These are phyloP conservation scores for Nakazawaea anatomiae DNA, from an alignment of 805 yeast genomes.

Conservation along the genomic window DNA sequence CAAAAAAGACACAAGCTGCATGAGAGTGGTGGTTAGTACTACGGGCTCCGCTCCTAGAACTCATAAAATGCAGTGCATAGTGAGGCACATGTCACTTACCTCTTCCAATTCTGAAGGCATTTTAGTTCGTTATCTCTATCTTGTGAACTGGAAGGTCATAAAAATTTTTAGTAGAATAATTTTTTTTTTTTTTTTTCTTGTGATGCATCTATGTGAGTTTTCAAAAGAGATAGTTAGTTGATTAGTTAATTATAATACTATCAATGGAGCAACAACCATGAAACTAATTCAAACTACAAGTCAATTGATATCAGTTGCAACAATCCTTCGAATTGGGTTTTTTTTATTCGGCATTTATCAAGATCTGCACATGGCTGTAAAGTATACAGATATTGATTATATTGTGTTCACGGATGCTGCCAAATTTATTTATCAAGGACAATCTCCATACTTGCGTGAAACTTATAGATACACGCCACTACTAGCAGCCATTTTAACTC, in stretches of 20 bases:
- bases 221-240: too few relatives aligned
- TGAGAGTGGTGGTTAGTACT: conserved; percentile 1
- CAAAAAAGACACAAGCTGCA: conserved; percentile 63
- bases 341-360: conserved; percentile 81
- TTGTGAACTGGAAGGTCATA: background rate
- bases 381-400: conserved; percentile 93
- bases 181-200: background rate
- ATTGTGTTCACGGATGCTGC: conserved; percentile 93
- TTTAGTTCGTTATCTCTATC: background rate
- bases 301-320: conserved; percentile 10
- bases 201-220: background rate
- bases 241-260: too few relatives aligned
- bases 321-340: conserved; percentile 49
- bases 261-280: background rate
- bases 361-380: conserved; percentile 70
- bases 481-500: conserved; percentile 75
- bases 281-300: background rate
- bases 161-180: background rate
- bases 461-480: conserved; percentile 94
- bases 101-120: conserved; percentile 53
- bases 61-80: background rate
- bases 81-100: conserved; percentile 19
- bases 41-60: background rate
- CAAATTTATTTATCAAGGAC: conserved; percentile 45
- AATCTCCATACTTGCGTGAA: conserved; percentile 76